Evolutionary conservation across 306 rosid genomes (phyloP), one percentile per base, ranked within the genome.

Genomic region (Medicago lupulina): DNA sequence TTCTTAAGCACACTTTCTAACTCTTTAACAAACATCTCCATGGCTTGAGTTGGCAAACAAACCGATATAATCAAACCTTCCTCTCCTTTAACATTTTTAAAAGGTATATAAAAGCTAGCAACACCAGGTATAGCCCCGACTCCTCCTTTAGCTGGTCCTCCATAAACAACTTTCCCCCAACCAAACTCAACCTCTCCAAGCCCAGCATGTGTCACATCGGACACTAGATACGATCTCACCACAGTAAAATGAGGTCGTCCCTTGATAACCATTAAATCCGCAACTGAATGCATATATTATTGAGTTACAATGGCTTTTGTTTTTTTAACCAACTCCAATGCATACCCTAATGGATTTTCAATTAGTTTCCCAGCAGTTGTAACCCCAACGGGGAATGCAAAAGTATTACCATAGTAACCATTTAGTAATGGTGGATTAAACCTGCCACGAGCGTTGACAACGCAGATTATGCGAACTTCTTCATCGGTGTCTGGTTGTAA

Each of bases 381-480:
- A 3, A 87, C 75, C 0, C 87, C 92, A 14, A 18, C 82, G 0
- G 90, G 67, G 21, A 79, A 84, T 0, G 85, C 90, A 11, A 88
- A 55, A 2, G 59, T 88, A 4, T 91, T 91, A 2, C 93, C 93
- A 6, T 91, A 91, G 65, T 81, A 91, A 3, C 92, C 93, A 0
- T 8, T 1, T 0, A 93, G 96, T 5, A 91, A 10, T 0, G 85
- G 83, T 7, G 87, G 88, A n/a, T 82, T 19, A 0, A 1, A 77
- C 23, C 43, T 88, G 44, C 57, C 4, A 0, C 87, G 88, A 0
- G 85, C 84, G 4, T 82, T 75, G 0, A 84, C 85, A 1, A 77
- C 28, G 13, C 13, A 2, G 0, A 8, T 8, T 3, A 53, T 17
- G 12, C 13, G 13, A 53, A 53, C 13, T 53, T 53, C 60, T 53